phyloP scores from a whole-genome alignment of 768 basidiomycete species.

The Amanita pseudoporphyria region DNA sequence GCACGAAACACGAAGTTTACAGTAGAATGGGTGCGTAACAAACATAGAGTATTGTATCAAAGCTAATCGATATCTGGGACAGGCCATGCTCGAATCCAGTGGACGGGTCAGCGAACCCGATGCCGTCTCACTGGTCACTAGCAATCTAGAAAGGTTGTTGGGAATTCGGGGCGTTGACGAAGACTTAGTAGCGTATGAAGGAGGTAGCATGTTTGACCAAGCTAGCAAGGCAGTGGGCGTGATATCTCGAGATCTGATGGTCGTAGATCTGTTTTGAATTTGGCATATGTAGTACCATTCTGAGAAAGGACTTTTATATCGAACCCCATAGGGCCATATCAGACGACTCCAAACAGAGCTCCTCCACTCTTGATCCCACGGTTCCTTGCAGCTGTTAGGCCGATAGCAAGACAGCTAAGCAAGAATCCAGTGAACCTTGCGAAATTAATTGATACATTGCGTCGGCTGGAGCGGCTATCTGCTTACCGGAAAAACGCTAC shows the following conservation, averaged over 20 bases:
- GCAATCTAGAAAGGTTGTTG: constrained; percentile 31
- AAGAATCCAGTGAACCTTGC: constrained; percentile 73
- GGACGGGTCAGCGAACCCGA: constrained; percentile 30
- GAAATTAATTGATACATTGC: constrained; percentile 1
- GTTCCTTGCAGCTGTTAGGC: constrained; percentile 62
- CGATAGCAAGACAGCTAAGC: constrained; percentile 73
- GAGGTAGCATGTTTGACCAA: constrained; percentile 47
- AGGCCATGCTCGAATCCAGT: constrained; percentile 41
- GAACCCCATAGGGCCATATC: not conserved
- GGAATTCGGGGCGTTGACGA: constrained; percentile 30
- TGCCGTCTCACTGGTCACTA: constrained; percentile 35
- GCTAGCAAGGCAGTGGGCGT: constrained; percentile 48
- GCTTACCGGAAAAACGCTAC: constrained; percentile 78
- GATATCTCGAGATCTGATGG: constrained; percentile 38
- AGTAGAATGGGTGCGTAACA: constrained; percentile 57
- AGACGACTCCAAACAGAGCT: constrained; percentile 57
- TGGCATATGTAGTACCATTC: constrained; percentile 4
- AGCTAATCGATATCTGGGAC: constrained; percentile 4
- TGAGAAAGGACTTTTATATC: not conserved
- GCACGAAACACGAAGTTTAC: constrained; percentile 74
- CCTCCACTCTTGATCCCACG: constrained; percentile 58
- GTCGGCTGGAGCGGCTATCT: constrained; percentile 2
- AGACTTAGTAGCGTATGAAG: constrained; percentile 54
- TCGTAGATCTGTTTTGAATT: constrained; percentile 41
- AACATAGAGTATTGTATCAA: not conserved